Evolutionary conservation across 129 eudicot species (phyloP).

Genomic region (Saussurea involucrata): DNA sequence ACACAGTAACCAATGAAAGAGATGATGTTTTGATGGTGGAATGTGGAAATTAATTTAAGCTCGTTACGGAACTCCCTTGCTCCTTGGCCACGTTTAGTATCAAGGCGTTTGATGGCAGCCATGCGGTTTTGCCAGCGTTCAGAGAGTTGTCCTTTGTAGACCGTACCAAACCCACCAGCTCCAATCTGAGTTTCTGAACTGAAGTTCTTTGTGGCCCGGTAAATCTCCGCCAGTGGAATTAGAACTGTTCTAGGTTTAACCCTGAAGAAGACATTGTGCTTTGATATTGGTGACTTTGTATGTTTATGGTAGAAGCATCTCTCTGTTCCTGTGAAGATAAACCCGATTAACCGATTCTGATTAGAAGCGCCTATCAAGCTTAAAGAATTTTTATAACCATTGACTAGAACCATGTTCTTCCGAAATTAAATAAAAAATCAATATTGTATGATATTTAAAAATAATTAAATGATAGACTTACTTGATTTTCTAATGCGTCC

Average conservation of each 20-base stretch:
- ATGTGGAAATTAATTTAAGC: neutral
- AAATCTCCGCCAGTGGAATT: neutral
- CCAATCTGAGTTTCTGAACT: neutral
- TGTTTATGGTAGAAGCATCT: neutral
- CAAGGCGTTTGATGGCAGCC: neutral
- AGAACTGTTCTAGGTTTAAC: neutral
- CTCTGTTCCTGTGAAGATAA: neutral
- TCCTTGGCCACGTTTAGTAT: neutral
- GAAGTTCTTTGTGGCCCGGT: slow-evolving; percentile 2
- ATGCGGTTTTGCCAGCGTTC: neutral
- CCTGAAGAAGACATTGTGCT: neutral
- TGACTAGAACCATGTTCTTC: neutral
- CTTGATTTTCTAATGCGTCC: neutral
- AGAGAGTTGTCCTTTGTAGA: slow-evolving; percentile 12
- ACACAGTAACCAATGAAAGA: slow-evolving; percentile 9
- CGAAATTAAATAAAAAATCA: neutral
- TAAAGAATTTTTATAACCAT: neutral
- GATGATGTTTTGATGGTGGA: slow-evolving; percentile 14
- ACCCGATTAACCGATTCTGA: neutral
- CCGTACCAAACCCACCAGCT: neutral
- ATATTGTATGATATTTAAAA: neutral
- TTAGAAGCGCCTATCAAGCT: neutral
- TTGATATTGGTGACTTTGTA: neutral
- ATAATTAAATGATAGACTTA: neutral
- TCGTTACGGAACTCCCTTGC: neutral